phyloP scores from a whole-genome alignment of 495 filamentous ascomycete species.

The Penicillium waksmanii region DNA sequence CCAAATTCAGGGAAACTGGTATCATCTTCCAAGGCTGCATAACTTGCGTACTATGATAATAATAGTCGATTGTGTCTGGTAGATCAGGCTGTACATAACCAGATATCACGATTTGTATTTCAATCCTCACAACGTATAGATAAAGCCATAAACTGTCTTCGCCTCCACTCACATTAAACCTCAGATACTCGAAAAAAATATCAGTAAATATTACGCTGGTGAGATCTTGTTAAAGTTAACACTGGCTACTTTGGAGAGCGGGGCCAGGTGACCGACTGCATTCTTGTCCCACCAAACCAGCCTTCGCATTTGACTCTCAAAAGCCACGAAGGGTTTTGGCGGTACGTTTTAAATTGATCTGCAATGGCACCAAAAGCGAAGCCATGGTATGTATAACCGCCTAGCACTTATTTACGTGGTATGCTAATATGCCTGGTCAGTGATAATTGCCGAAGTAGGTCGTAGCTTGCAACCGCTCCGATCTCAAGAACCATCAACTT shows the following conservation, averaged over 20 bases:
- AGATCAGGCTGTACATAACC: too few species aligned
- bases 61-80: too few species aligned
- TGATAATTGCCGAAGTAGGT: constrained; percentile 20
- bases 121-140: too few species aligned
- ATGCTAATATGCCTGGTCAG: constrained; percentile 6
- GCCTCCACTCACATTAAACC: too few species aligned
- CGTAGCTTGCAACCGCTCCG: not conserved
- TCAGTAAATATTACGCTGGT: too few species aligned
- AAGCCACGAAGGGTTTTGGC: not conserved
- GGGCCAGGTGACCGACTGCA: not conserved
- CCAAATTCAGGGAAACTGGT: not conserved
- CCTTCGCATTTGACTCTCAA: not conserved
- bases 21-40: not conserved
- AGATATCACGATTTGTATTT: too few species aligned
- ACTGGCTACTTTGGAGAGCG: not conserved
- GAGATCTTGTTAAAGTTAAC: too few species aligned
- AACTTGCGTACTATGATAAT: not conserved
- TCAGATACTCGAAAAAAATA: too few species aligned
- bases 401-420: not conserved
- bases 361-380: constrained; percentile 12
- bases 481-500: not conserved
- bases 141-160: too few species aligned
- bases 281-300: constrained; percentile 5
- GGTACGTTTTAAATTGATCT: not conserved
- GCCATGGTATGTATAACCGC: constrained; percentile 11